Percentiles rank a stretch among this genome's conserved stretches.
These are phyloP conservation scores for Ogataea allantospora DNA, from an alignment of 805 yeast genomes.

Conservation along the genomic window DNA sequence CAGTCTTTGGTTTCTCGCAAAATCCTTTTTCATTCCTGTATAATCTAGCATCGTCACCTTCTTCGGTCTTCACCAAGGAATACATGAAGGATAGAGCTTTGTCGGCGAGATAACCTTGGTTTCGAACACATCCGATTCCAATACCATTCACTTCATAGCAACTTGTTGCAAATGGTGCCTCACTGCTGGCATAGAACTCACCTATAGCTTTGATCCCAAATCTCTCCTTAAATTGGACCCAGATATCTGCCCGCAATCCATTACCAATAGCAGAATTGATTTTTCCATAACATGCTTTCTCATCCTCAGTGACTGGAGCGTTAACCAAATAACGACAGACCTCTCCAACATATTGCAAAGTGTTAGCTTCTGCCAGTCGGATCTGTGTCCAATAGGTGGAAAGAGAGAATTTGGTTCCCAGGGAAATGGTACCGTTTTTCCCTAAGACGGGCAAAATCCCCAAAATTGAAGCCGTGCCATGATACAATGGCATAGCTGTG, in stretches of 20 bases:
- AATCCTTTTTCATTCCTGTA: constrained; percentile 68
- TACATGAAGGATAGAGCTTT: constrained; percentile 52
- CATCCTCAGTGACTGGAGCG: constrained; percentile 42
- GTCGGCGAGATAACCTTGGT: constrained; percentile 73
- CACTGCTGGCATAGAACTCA: constrained; percentile 93
- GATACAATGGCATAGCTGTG: constrained; percentile 95
- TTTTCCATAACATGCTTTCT: constrained; percentile 24
- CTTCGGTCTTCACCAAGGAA: constrained; percentile 70
- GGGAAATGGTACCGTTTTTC: constrained; percentile 71
- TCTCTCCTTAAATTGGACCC: constrained; percentile 75
- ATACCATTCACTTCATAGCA: constrained; percentile 55
- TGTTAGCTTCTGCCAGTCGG: constrained; percentile 65
- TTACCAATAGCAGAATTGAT: constrained; percentile 82
- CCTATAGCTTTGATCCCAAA: constrained; percentile 76
- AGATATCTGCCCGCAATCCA: constrained; percentile 85
- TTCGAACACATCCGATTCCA: constrained; percentile 88
- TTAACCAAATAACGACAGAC: constrained; percentile 79
- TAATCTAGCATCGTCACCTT: constrained; percentile 69
- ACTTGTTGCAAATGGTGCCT: constrained; percentile 85
- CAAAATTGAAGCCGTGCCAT: constrained; percentile 87
- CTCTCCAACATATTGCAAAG: constrained; percentile 92
- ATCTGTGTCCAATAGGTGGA: constrained; percentile 90
- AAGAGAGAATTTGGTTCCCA: constrained; percentile 80
- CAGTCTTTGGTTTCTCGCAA: constrained; percentile 49
- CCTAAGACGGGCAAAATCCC: constrained; percentile 66